Conservation (phyloP, 2,329 filamentous ascomycete species). For the Neurospora sp. region DNA sequence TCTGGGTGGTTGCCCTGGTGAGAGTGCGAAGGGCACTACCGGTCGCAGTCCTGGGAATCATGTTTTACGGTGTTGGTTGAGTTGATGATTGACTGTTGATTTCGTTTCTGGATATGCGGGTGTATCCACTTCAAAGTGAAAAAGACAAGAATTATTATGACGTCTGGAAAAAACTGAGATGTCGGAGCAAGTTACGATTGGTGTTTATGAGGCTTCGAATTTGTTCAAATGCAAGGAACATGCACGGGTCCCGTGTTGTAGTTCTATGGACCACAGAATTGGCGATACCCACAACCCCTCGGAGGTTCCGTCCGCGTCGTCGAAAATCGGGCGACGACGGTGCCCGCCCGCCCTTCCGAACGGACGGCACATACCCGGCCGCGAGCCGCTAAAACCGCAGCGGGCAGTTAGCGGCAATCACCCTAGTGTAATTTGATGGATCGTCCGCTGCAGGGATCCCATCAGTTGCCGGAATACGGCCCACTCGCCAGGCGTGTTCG, state of each 20-base stretch:
- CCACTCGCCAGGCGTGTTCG: not conserved
- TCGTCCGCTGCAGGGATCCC: not conserved
- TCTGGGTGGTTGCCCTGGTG: not conserved
- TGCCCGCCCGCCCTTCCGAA: not conserved
- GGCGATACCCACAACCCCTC: not conserved
- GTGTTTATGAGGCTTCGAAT: not conserved
- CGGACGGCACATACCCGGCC: not conserved
- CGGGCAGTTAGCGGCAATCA: not conserved
- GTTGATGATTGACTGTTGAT: constrained; percentile 1
- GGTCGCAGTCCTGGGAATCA: constrained; percentile 1
- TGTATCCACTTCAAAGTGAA: not conserved
- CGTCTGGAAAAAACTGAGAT: not conserved
- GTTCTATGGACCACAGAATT: not conserved
- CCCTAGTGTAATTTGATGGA: not conserved
- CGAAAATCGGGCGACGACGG: not conserved
- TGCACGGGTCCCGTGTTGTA: not conserved
- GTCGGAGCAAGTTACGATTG: not conserved
- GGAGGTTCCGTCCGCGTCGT: not conserved
- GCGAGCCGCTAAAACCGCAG: not conserved
- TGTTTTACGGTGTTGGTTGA: not conserved
- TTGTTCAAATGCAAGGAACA: not conserved
- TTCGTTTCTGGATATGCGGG: not conserved
- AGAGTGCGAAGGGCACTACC: not conserved
- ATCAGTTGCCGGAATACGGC: not conserved
- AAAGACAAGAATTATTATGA: not conserved